Evolutionary conservation across 805 yeast species (phyloP).

Genomic region (Candida chauliodis): DNA sequence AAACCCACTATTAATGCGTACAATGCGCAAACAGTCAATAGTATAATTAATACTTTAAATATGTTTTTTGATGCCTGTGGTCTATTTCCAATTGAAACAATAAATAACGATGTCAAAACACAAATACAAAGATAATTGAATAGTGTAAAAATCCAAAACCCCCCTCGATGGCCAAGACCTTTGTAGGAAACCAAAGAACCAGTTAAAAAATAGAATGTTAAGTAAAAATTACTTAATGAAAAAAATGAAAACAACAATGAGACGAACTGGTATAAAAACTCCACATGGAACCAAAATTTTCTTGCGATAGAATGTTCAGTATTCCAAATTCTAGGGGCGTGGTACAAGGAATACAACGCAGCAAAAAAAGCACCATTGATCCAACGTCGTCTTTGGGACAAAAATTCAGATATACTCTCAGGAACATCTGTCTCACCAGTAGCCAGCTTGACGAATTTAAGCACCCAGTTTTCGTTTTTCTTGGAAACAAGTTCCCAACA

Average conservation of each 20-base stretch:
- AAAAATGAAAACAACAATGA: conserved; percentile 85
- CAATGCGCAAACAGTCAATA: conserved; percentile 73
- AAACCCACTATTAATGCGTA: conserved; percentile 83
- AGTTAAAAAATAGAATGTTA: conserved; percentile 89
- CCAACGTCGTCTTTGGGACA: conserved; percentile 94
- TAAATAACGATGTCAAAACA: conserved; percentile 80
- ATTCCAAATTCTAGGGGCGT: conserved; percentile 71
- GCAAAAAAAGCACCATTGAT: conserved; percentile 96
- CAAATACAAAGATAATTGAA: conserved; percentile 84
- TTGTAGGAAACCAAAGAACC: conserved; percentile 61
- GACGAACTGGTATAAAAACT: conserved; percentile 78
- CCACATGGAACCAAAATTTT: conserved; percentile 69
- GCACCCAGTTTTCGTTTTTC: conserved; percentile 75
- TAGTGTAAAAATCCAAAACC: conserved; percentile 76
- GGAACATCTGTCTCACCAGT: conserved; percentile 98
- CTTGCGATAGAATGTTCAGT: conserved; percentile 71
- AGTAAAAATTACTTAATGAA: conserved; percentile 85
- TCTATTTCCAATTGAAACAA: conserved; percentile 93
- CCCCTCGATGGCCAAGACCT: conserved; percentile 61
- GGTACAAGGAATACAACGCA: conserved; percentile 79
- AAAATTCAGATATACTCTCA: conserved; percentile 77
- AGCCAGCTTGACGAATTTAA: conserved; percentile 88
- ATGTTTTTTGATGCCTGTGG: conserved; percentile 92
- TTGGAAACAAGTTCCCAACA: conserved; percentile 97
- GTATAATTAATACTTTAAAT: conserved; percentile 67